Evolutionary conservation across 2,329 filamentous ascomycete species (phyloP), one percentile per base, ranked within the genome.

Genomic region (Nigrospora sphaerica): DNA sequence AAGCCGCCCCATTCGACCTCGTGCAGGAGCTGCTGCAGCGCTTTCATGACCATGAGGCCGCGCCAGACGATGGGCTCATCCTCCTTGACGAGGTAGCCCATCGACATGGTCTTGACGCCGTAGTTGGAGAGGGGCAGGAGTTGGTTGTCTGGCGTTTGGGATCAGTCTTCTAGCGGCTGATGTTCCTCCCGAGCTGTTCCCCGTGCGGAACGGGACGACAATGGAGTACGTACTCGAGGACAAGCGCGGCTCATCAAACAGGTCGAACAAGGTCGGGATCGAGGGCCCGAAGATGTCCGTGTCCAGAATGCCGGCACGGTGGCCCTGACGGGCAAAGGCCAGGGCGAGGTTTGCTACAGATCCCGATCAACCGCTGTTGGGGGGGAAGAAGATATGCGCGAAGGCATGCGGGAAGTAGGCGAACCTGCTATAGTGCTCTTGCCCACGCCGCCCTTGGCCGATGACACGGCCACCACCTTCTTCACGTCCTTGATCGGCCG

Each of bases 211-310:
- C 2, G 10, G 6, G 23, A 41, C 17, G 12, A 32, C 9, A 33
- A 19, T 4, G 18, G 37, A 10, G 46, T 19, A 72, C 78, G 61
- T 66, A 90, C 87, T 83, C 45, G 74, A 65, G 32, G 88, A 88
- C 49, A 95, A 68, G 47, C 85, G 74, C 2, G 90, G 90, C 61
- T 93, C 86, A 13, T 85, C 86, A 4, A 81, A 81, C 5, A 97
- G 76, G 54, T 92, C 83, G 47, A 98, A 80, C 0, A 98, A 73
- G 0, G 90, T 96, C 1, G 93, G 93, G 50, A 98, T 88, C 0
- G 89, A 95, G 0, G 93, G 93, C 0, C 93, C 93, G 63, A 97
- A 98, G 60, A 98, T 95, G 63, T 98, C 93, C 1, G 91, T 90
- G 62, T 98, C 93, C 16, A 98, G 75, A 49, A 98, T 91, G 3